Evolutionary conservation across 257 asterid genomes (phyloP).

Genomic region (Scutellaria baicalensis): DNA sequence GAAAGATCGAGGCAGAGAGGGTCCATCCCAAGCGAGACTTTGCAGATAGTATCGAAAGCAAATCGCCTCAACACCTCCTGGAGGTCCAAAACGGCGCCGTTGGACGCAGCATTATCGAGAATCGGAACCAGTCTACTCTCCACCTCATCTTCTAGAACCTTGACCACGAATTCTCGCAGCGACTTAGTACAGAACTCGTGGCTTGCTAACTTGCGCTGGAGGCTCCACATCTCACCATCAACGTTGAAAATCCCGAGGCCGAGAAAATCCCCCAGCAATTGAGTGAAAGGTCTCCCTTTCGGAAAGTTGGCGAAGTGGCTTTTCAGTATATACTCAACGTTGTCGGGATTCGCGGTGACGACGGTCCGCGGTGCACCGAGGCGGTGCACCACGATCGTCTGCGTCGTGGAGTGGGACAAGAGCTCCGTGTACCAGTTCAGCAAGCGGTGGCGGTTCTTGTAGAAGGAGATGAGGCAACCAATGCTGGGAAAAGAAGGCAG

Average conservation of each 20-base stretch:
- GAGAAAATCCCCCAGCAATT: conserved; percentile 45
- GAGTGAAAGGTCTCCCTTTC: conserved; percentile 48
- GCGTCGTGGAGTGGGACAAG: conserved; percentile 27
- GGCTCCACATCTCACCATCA: conserved; percentile 52
- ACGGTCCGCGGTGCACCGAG: conserved; percentile 41
- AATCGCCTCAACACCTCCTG: conserved; percentile 58
- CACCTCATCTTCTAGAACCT: conserved; percentile 33
- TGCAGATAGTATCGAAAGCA: conserved; percentile 47
- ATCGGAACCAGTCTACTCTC: conserved; percentile 26
- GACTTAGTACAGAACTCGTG: conserved; percentile 48
- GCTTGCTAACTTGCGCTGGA: conserved; percentile 58
- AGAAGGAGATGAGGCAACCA: conserved; percentile 46
- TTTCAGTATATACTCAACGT: conserved; percentile 51
- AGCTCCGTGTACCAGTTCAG: conserved; percentile 63
- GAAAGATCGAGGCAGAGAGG: conserved; percentile 36
- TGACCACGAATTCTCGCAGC: conserved; percentile 33
- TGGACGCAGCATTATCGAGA: conserved; percentile 24
- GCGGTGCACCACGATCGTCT: conserved; percentile 49
- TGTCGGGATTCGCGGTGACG: conserved; percentile 46
- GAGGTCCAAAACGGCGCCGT: conserved; percentile 30
- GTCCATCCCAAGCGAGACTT: conserved; percentile 40
- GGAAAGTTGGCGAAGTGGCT: conserved; percentile 52
- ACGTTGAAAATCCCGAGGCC: conserved; percentile 64
- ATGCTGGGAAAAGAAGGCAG: conserved; percentile 16
- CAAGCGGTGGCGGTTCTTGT: conserved; percentile 50